Conservation (phyloP, 768 basidiomycete species). For the Artomyces pyxidatus region DNA sequence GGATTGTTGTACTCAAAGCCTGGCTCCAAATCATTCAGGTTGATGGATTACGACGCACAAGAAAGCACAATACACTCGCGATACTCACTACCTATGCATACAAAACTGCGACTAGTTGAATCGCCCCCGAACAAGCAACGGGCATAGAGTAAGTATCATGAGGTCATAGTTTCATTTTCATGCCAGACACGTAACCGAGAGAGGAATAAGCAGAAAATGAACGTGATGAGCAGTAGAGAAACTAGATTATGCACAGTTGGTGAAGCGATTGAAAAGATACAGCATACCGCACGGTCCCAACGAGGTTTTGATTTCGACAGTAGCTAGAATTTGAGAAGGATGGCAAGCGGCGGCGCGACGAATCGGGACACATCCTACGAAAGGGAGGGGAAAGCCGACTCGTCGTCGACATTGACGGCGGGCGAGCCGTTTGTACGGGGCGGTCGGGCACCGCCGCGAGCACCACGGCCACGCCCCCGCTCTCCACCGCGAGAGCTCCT, state of each 20-base stretch:
- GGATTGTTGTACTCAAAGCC: too few species aligned
- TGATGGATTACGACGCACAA: too few species aligned
- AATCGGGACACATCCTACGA: constrained; percentile 30
- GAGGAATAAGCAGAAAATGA: neutral
- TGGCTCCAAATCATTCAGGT: too few species aligned
- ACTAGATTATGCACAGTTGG: neutral
- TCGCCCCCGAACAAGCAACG: neutral
- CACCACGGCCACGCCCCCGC: constrained; percentile 35
- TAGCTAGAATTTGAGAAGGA: too few species aligned
- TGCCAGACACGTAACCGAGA: constrained; percentile 2
- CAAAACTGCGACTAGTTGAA: neutral
- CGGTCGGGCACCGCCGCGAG: constrained; percentile 36
- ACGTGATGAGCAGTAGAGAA: neutral
- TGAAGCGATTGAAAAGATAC: neutral
- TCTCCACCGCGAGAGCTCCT: constrained; percentile 34
- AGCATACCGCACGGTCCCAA: constrained; percentile 2
- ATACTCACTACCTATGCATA: constrained; percentile 12
- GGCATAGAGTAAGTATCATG: neutral
- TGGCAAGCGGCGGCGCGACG: too few species aligned
- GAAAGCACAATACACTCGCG: neutral
- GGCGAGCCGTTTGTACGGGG: constrained; percentile 30
- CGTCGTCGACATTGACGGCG: constrained; percentile 68
- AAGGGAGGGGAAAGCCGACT: constrained; percentile 85
- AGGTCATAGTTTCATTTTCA: neutral
- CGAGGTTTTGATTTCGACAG: constrained; percentile 9